Base-by-base conservation (phyloP, 371 early-diverging fungal genomes). In the Zychaea mexicana region DNA sequence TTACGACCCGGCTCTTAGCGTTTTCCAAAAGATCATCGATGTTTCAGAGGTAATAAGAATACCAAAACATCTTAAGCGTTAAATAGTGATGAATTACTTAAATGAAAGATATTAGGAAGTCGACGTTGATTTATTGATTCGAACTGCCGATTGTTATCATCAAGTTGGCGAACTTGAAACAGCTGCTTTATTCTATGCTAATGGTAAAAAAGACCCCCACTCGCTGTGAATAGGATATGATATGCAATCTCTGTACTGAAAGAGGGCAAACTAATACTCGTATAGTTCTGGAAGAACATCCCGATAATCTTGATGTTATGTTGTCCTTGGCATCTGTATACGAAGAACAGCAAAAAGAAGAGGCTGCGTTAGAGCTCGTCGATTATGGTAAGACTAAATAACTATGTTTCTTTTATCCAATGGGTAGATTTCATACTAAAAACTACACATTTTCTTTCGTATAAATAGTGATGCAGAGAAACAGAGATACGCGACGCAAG, bases 271-370 rank as follows among this genome's bases (percentile, higher is more conserved):
- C n/a, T n/a, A n/a, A n/a, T n/a, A n/a, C n/a, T n/a, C n/a, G n/a
- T 32, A 3, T 47, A 81, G 81, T 82, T 0, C 36, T 82, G 65
- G 78, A 79, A 19, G 78, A 78, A 26, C 77, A 78, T 49, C 89
- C 93, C 0, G 75, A 85, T 10, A 90, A 94, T 68, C 68, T 89
- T 22, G 92, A 93, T 26, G 85, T 89, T 62, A 89, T 90, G 70
- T 71, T 93, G 73, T 85, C 90, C 57, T 77, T 97, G 4, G 93
- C 90, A 12, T 84, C 91, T 38, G 83, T 96, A 0, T 94, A 94
- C 64, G 92, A 95, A 73, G 93, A 92, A 52, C 78, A 89, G 68
- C 95, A 94, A 33, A 85, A 91, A 26, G 84, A 87, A 31, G 91
- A 90, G 13, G 71, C 79, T 53, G 95, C 96, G 1, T 70, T 85